A percentile compares a stretch with the other conserved stretches of the same genome.
These are phyloP conservation scores for Malania oleifera DNA, from an alignment of 164 flowering plant genomes.

Conservation along the genomic window DNA sequence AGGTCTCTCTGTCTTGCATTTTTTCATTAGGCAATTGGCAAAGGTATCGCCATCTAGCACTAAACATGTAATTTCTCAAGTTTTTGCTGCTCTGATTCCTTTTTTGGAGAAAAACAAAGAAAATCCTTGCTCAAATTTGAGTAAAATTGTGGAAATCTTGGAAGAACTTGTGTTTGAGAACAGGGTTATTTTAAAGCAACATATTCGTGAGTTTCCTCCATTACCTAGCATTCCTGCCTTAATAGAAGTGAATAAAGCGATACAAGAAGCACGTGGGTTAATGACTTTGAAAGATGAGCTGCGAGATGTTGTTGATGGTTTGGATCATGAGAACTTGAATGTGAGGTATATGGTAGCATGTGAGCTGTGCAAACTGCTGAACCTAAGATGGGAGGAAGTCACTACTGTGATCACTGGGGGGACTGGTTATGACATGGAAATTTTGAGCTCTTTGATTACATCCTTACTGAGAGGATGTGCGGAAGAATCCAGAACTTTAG, in stretches of 20 bases:
- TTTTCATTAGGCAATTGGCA: conserved; percentile 67
- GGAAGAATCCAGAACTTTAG: conserved; percentile 84
- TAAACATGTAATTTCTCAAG: conserved; percentile 90
- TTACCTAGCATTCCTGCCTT: conserved; percentile 73
- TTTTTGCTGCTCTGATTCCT: conserved; percentile 91
- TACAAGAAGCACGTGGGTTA: conserved; percentile 84
- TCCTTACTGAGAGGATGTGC: conserved; percentile 92
- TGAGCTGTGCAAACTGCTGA: conserved; percentile 80
- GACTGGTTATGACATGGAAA: conserved; percentile 57
- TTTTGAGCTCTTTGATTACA: conserved; percentile 73
- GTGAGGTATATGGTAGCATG: conserved; percentile 97
- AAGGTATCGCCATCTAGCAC: conserved; percentile 80
- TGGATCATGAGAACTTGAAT: conserved; percentile 94
- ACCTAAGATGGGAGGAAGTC: conserved; percentile 55
- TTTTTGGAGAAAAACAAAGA: conserved; percentile 75
- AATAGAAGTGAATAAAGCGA: conserved; percentile 60
- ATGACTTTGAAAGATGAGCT: conserved; percentile 83
- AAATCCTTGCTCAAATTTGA: conserved; percentile 48
- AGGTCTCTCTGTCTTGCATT: conserved; percentile 81
- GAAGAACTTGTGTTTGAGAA: conserved; percentile 88
- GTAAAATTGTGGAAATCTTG: conserved; percentile 71
- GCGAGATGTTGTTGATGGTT: conserved; percentile 70
- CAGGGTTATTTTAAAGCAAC: conserved; percentile 54
- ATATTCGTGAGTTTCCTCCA: conserved; percentile 82
- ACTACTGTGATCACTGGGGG: conserved; percentile 61